Percentiles rank a stretch among this genome's conserved stretches.
Conservation (phyloP, 2,329 filamentous ascomycete species). For the Bipolaris victoriae region DNA sequence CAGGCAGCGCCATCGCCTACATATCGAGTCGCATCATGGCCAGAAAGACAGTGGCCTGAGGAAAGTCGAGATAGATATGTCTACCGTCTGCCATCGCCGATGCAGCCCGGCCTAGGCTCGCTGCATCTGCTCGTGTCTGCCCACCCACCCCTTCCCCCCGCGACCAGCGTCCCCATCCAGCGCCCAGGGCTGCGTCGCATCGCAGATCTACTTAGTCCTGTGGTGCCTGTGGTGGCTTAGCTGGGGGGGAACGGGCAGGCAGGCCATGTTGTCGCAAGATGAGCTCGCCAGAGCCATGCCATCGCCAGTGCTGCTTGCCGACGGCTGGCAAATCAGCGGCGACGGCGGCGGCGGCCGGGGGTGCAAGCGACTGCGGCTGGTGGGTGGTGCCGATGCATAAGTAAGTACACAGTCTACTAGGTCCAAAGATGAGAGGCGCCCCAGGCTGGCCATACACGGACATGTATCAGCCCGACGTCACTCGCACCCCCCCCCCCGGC, state of each 20-base stretch:
- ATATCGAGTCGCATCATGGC: neutral
- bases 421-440: neutral
- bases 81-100: slow-evolving; percentile 1
- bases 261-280: neutral
- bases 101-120: slow-evolving; percentile 1
- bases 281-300: neutral
- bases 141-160: neutral
- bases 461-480: neutral
- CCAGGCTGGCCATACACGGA: neutral
- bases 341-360: neutral
- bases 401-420: too few species aligned
- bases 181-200: slow-evolving; percentile 15
- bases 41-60: neutral
- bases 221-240: slow-evolving; percentile 8
- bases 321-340: slow-evolving; percentile 3
- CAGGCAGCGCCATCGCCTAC: neutral
- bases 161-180: neutral
- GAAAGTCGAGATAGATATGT: too few species aligned
- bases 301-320: neutral
- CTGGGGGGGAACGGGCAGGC: neutral
- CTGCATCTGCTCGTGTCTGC: slow-evolving; percentile 2
- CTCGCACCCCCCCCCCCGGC: neutral
- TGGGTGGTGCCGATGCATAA: neutral
- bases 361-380: neutral
- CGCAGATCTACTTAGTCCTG: slow-evolving; percentile 17